A percentile compares a stretch with the other conserved stretches of the same genome.
phyloP scores from a whole-genome alignment of 2,329 filamentous ascomycete species.

The Dendrostoma leiphaemia region DNA sequence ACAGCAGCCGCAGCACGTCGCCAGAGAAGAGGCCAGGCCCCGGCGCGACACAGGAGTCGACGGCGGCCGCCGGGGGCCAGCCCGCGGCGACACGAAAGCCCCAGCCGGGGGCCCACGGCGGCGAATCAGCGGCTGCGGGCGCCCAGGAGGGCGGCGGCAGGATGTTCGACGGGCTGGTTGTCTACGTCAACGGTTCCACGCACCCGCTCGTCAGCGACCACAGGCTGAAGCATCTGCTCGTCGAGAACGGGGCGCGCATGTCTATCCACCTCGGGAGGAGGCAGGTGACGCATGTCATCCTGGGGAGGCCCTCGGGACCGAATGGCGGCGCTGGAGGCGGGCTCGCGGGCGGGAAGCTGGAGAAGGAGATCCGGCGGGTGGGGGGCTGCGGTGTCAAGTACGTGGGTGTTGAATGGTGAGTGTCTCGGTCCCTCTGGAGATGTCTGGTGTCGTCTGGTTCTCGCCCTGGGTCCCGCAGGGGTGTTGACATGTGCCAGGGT shows the following conservation, averaged over 20 bases:
- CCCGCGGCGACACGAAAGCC: slow-evolving; percentile 17
- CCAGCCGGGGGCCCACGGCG: slow-evolving; percentile 26
- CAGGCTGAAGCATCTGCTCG: slow-evolving; percentile 75
- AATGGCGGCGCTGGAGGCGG: slow-evolving; percentile 67
- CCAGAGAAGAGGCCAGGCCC: neutral
- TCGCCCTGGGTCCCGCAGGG: neutral
- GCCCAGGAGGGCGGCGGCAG: slow-evolving; percentile 40
- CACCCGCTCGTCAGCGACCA: slow-evolving; percentile 81
- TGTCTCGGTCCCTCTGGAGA: slow-evolving; percentile 15
- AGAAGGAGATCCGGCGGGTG: slow-evolving; percentile 70
- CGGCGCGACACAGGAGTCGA: neutral
- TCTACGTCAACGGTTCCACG: slow-evolving; percentile 89
- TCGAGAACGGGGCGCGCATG: slow-evolving; percentile 69
- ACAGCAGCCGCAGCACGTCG: slow-evolving; percentile 9
- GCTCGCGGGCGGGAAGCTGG: slow-evolving; percentile 73
- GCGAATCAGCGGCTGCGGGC: slow-evolving; percentile 28
- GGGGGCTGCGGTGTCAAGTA: slow-evolving; percentile 73
- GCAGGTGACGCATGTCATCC: slow-evolving; percentile 81
- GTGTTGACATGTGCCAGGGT: slow-evolving; percentile 50
- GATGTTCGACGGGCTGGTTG: slow-evolving; percentile 69
- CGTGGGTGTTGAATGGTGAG: slow-evolving; percentile 77
- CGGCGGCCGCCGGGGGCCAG: slow-evolving; percentile 24
- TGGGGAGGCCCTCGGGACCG: slow-evolving; percentile 57
- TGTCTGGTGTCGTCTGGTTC: slow-evolving; percentile 5
- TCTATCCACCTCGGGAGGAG: slow-evolving; percentile 70